These are phyloP conservation scores for Debaryomyces prosopidis DNA, from an alignment of 805 yeast genomes.

Conservation along the genomic window DNA sequence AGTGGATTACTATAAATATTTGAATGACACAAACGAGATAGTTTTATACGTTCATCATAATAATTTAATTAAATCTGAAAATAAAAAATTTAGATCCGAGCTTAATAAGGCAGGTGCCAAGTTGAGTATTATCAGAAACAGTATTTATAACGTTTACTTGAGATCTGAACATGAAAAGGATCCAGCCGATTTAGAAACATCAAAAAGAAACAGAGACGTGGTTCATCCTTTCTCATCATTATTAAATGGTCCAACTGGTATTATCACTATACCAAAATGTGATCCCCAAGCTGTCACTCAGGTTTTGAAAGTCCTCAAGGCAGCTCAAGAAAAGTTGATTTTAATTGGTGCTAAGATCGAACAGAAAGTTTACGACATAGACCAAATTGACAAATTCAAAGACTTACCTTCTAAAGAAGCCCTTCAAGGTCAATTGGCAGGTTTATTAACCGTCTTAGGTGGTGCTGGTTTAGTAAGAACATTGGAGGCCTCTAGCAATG, in stretches of 20 bases:
- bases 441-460: conserved; percentile 77
- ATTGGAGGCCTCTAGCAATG: conserved; percentile 65
- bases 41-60: conserved; percentile 83
- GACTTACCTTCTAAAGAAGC: conserved; percentile 69
- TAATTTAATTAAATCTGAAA: conserved; percentile 71
- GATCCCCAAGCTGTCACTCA: conserved; percentile 69
- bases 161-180: conserved; percentile 68
- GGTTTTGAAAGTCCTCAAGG: conserved; percentile 60
- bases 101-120: conserved; percentile 67
- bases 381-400: conserved; percentile 62
- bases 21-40: conserved; percentile 68
- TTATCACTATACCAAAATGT: conserved; percentile 63
- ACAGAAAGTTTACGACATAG: conserved; percentile 50
- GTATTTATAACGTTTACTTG: conserved; percentile 72
- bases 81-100: conserved; percentile 59
- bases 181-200: conserved; percentile 66
- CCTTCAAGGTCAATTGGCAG: conserved; percentile 79
- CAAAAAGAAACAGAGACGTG: conserved; percentile 40
- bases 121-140: conserved; percentile 66
- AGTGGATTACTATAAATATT: conserved; percentile 73
- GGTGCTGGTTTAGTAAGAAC: conserved; percentile 90
- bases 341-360: conserved; percentile 87
- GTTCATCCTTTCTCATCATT: conserved; percentile 71
- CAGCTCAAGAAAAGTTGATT: conserved; percentile 70
- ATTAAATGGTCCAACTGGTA: conserved; percentile 84